Base-by-base conservation (phyloP, 164 flowering plant species). In the grape (Vitis vinifera) region DNA sequence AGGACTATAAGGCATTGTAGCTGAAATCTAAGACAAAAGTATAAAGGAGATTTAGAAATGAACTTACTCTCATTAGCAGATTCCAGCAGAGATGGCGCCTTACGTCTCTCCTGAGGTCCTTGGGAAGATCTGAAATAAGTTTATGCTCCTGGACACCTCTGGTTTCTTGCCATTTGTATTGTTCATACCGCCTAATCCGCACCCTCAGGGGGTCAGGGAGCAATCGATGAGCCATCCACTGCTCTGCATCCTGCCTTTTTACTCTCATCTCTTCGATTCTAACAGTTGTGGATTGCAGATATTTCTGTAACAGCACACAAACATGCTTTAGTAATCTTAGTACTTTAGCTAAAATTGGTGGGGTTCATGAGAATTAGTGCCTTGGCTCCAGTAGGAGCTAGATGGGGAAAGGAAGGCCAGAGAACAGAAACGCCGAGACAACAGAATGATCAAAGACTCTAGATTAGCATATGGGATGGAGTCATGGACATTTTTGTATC, bases 111-210 rank as follows among this genome's bases (percentile, higher is more conserved):
- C 80, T 64, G 50, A 84, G 76, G 68, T 81, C 87, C 61, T 73
- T 81, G 3, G 87, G 87, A 30, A 84, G 85, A 69, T 67, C 74
- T 3, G 75, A 66, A 55, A 84, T 63, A 2, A 84, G 68, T 51
- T 23, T 13, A 23, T 78, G 76, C 72, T 84, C 85, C 48, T 79
- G 80, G 1, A 84, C 83, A 37, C 87, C 87, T 69, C 85, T 69
- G n/a, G 79, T 84, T 73, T 81, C 77, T 70, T 79, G 84, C 87
- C 87, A 84, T 71, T 72, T 79, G 76, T 79, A 79, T 31, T 81
- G 87, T 31, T 84, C 83, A 71, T 81, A 72, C 60, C 79, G 68
- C 58, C 84, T 68, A 59, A 84, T 76, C 5, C 84, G 76, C 15
- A 73, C 74, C 74, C 72, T 81, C 67, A 84, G 68, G 23, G 29